A percentile compares a stretch with the other conserved stretches of the same genome.
These are phyloP conservation scores for Salvia sclarea DNA, from an alignment of 305 asterid species.

Conservation along the genomic window DNA sequence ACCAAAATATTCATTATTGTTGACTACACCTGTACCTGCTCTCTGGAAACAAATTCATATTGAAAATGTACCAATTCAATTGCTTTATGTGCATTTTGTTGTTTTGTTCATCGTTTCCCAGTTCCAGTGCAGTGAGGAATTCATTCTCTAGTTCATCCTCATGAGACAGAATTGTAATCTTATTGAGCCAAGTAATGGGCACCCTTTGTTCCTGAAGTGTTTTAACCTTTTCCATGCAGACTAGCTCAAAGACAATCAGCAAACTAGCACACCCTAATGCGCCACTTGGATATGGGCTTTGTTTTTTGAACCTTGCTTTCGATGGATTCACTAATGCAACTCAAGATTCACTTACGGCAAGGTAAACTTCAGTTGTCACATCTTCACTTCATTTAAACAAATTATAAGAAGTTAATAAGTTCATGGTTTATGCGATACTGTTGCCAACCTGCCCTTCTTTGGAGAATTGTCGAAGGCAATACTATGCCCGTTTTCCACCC, in stretches of 20 bases:
- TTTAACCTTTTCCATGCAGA: slow-evolving; percentile 44
- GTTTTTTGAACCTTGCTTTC: slow-evolving; percentile 85
- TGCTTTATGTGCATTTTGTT: background rate
- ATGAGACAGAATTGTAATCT: background rate
- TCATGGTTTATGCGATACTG: background rate
- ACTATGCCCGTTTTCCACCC: background rate
- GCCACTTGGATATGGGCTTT: slow-evolving; percentile 87
- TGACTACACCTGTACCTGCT: background rate
- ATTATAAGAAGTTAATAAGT: background rate
- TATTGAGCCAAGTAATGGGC: background rate
- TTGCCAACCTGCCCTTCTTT: background rate
- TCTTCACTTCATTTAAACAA: background rate
- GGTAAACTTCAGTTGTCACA: slow-evolving; percentile 40
- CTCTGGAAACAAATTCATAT: background rate
- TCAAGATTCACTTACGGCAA: slow-evolving; percentile 83
- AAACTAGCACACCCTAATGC: slow-evolving; percentile 92
- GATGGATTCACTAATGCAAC: slow-evolving; percentile 98
- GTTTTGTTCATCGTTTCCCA: background rate
- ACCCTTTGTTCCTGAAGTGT: slow-evolving; percentile 11
- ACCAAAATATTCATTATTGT: background rate
- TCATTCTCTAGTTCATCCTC: background rate
- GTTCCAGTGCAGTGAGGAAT: background rate
- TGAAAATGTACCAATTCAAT: background rate
- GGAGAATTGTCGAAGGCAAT: background rate
- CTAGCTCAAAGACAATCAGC: slow-evolving; percentile 88